Evolutionary conservation across 1,139 yeast genomes (phyloP), one percentile per base, ranked within the genome.

Genomic region (Starmera stellimalicola): DNA sequence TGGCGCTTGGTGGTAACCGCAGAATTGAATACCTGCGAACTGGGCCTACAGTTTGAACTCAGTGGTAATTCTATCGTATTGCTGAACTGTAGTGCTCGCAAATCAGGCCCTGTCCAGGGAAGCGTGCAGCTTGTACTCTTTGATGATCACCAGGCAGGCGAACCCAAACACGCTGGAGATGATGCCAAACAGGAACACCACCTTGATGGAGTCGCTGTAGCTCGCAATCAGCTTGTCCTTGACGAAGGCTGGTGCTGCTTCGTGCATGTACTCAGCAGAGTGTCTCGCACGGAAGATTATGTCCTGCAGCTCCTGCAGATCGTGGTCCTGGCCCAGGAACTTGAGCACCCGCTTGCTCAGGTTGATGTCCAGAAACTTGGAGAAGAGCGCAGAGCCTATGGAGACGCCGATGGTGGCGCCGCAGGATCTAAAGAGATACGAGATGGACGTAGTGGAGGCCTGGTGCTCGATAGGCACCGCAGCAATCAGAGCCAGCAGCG

Each of bases 341-440:
- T 38, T 34, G 44, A 52, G 37, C 12, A 58, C 58, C n/a, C 45
- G 41, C 3, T 29, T 29, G 7, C 31, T 18, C 8, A 58, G 57
- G 47, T 33, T 40, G 2, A 34, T 20, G 24, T 44, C 43, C 22
- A 58, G 39, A 18, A 48, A 42, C 33, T 65, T 65, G 42, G 70
- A 73, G 57, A 80, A 79, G 19, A 78, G 63, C 2, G 87, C 78
- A 6, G 80, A 71, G 0, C 82, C 80, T 26, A 77, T 51, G 1
- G 88, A 65, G 5, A 80, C 83, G 16, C 88, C 88, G 33, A 77
- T 49, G 0, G 83, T 76, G 3, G 82, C 73, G 1, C 85, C 85
- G 1, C 78, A 72, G 7, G 83, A 74, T 41, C 85, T 61, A 56
- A 75, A 77, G 4, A 81, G 77, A 51, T 77, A 77, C 45, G 77